phyloP scores from a whole-genome alignment of 352 stramenopile species.

The Phytopythium oedochilum region DNA sequence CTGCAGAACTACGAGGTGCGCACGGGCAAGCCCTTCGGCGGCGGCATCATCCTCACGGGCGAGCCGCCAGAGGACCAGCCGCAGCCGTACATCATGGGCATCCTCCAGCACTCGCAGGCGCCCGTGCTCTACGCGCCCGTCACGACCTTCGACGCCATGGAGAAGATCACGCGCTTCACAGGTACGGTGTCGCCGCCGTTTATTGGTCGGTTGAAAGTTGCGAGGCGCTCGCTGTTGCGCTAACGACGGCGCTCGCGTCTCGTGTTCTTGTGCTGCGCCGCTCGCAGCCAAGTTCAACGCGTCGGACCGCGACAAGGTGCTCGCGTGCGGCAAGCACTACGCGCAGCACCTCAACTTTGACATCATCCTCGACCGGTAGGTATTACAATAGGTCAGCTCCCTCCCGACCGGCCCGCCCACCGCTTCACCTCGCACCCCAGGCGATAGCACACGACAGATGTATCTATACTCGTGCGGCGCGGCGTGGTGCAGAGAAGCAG shows the following conservation, averaged over 20 bases:
- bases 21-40: constrained; percentile 64
- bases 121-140: constrained; percentile 76
- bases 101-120: constrained; percentile 50
- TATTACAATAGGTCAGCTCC: too few relatives aligned
- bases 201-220: neutral
- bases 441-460: too few relatives aligned
- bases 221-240: too few relatives aligned
- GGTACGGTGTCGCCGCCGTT: constrained; percentile 19
- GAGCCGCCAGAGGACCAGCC: constrained; percentile 68
- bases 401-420: neutral
- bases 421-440: neutral
- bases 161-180: constrained; percentile 76
- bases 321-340: constrained; percentile 84
- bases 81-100: constrained; percentile 75
- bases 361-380: constrained; percentile 39
- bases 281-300: constrained; percentile 84
- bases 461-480: too few relatives aligned
- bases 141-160: constrained; percentile 79
- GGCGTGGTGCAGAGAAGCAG: too few relatives aligned
- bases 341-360: constrained; percentile 81
- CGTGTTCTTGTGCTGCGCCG: constrained; percentile 7
- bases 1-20: constrained; percentile 67
- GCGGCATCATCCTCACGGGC: constrained; percentile 87
- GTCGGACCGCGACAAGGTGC: constrained; percentile 73
- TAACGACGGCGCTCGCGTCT: too few relatives aligned